Conservation (phyloP, 177 flowering plant species). For the Vitis hybrid region DNA sequence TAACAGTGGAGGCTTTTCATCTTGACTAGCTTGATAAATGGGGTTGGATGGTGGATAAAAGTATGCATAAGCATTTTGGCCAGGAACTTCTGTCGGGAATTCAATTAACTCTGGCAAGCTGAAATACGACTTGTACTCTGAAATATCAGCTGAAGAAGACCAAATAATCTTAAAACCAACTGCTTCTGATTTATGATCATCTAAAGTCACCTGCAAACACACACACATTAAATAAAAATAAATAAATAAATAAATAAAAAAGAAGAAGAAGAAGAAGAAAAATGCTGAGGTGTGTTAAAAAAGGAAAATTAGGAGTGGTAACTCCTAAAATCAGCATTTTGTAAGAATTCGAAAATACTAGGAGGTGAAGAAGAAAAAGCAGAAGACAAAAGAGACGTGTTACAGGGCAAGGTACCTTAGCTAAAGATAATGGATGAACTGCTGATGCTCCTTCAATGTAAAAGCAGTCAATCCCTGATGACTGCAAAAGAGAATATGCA, state of each 20-base stretch:
- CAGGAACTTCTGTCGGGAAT: constrained; percentile 84
- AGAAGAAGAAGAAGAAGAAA: neutral
- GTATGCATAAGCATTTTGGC: constrained; percentile 89
- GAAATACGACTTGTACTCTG: constrained; percentile 53
- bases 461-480: constrained; percentile 47
- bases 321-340: neutral
- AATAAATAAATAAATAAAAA: neutral
- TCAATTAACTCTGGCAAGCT: constrained; percentile 82
- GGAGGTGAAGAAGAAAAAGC: neutral
- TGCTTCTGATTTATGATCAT: constrained; percentile 41
- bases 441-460: constrained; percentile 89
- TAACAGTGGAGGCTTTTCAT: constrained; percentile 87
- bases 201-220: constrained; percentile 59
- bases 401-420: constrained; percentile 34
- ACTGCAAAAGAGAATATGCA: constrained; percentile 40
- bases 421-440: constrained; percentile 64
- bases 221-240: neutral
- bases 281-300: neutral
- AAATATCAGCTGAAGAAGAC: constrained; percentile 74
- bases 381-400: neutral
- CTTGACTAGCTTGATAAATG: constrained; percentile 51
- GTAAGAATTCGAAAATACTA: neutral
- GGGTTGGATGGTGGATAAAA: constrained; percentile 93
- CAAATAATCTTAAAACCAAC: constrained; percentile 64
- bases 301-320: neutral